These are phyloP conservation scores for Hypoxylon crocopeplum DNA, from an alignment of 495 filamentous ascomycete species.

Conservation along the genomic window DNA sequence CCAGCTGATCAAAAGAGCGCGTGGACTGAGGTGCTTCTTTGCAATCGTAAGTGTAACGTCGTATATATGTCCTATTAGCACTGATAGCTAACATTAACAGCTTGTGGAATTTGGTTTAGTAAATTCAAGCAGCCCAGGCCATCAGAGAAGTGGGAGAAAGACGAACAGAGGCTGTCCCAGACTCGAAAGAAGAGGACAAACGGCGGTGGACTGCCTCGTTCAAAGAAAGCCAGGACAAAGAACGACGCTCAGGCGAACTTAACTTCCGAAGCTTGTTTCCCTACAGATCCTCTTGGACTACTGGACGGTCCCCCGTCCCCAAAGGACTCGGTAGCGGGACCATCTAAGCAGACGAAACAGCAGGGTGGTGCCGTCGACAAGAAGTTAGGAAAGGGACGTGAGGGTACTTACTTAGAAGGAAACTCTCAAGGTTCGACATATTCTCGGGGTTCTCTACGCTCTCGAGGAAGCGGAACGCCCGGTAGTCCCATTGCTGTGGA, in stretches of 20 bases:
- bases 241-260: conserved; percentile 47
- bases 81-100: conserved; percentile 40
- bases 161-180: conserved; percentile 57
- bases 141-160: conserved; percentile 79
- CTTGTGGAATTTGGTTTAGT: conserved; percentile 92
- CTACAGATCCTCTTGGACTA: conserved; percentile 55
- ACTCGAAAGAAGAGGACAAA: conserved; percentile 54
- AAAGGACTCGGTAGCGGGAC: conserved; percentile 26
- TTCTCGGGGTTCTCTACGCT: conserved; percentile 50
- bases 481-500: conserved; percentile 68
- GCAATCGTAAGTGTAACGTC: conserved; percentile 74
- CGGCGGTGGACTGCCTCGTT: conserved; percentile 43
- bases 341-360: conserved; percentile 29
- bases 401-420: conserved; percentile 37
- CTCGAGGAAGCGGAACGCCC: conserved; percentile 63
- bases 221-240: conserved; percentile 54
- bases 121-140: conserved; percentile 88
- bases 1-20: conserved; percentile 63
- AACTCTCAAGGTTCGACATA: conserved; percentile 39
- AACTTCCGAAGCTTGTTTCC: conserved; percentile 58
- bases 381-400: conserved; percentile 37
- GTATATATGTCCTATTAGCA: not conserved
- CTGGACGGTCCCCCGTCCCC: conserved; percentile 29
- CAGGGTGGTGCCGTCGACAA: conserved; percentile 36
- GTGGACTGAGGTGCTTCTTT: conserved; percentile 75